Percentiles rank a stretch among this genome's conserved stretches.
Conservation (phyloP, 139 green algal genomes). For the Tetraselmis chui region DNA sequence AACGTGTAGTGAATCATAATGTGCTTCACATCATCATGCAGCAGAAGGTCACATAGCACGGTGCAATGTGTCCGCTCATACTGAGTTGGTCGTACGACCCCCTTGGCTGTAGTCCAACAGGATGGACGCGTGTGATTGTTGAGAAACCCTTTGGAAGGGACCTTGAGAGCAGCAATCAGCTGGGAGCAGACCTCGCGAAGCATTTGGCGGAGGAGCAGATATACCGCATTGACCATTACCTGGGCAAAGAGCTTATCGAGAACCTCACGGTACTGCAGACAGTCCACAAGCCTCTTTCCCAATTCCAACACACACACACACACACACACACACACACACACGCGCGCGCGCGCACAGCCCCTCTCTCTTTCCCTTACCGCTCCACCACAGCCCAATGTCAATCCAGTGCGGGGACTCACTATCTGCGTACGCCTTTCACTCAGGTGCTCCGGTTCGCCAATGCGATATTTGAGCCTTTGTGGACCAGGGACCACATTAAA, state of each 20-base stretch:
- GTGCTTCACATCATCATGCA: no score
- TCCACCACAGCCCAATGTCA: background rate
- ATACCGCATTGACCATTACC: constrained; percentile 99
- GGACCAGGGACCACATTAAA: constrained; percentile 89
- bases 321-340: no score
- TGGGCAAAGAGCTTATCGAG: constrained; percentile 99
- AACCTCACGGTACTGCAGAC: constrained; percentile 83
- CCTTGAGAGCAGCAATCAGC: constrained; percentile 62
- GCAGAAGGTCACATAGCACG: no score
- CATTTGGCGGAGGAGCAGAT: constrained; percentile 95
- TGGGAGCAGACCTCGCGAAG: constrained; percentile 60
- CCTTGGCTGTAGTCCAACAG: constrained; percentile 49
- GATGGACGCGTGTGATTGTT: constrained; percentile 96
- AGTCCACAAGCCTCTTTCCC: no score
- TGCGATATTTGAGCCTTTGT: constrained; percentile 97
- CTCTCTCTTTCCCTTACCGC: background rate
- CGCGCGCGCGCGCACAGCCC: no score
- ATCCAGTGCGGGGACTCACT: background rate
- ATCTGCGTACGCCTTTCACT: no score
- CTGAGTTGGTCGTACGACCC: no score
- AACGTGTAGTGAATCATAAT: no score
- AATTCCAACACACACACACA: no score
- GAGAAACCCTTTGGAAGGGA: constrained; percentile 98
- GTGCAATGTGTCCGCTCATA: no score
- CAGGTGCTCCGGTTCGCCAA: constrained; percentile 94